Evolutionary conservation across 768 basidiomycete genomes (phyloP).

Genomic region (Panaeolus cyanescens): DNA sequence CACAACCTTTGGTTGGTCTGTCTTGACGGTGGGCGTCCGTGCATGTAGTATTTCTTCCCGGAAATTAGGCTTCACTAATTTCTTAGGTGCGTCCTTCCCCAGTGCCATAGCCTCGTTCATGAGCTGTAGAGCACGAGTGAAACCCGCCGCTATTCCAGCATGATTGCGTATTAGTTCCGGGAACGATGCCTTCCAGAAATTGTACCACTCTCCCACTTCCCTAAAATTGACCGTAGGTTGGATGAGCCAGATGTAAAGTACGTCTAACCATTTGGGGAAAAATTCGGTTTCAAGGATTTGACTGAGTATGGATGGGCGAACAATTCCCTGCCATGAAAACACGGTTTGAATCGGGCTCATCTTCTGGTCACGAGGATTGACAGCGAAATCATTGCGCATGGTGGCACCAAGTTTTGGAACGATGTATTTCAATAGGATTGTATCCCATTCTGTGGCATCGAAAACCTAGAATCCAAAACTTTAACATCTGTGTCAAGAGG

Average conservation of each 20-base stretch:
- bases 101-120: constrained; percentile 95
- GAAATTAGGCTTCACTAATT: constrained; percentile 69
- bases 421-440: constrained; percentile 85
- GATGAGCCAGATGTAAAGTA: constrained; percentile 90
- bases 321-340: constrained; percentile 72
- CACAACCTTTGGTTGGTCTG: constrained; percentile 34
- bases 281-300: constrained; percentile 90
- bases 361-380: constrained; percentile 91
- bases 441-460: constrained; percentile 83
- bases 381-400: constrained; percentile 81
- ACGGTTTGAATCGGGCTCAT: constrained; percentile 81
- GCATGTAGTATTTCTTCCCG: constrained; percentile 43
- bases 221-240: constrained; percentile 86
- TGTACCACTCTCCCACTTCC: constrained; percentile 93
- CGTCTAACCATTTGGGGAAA: constrained; percentile 96
- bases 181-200: constrained; percentile 84
- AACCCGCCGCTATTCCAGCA: constrained; percentile 72
- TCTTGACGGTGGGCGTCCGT: constrained; percentile 25
- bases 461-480: constrained; percentile 60
- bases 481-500: constrained; percentile 1
- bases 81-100: constrained; percentile 72
- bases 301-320: constrained; percentile 76
- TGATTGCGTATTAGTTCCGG: constrained; percentile 69
- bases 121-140: constrained; percentile 85
- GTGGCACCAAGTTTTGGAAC: constrained; percentile 87